Base-by-base conservation (phyloP, 1,284 basidiomycete genomes). In the Ganoderma sp. region DNA sequence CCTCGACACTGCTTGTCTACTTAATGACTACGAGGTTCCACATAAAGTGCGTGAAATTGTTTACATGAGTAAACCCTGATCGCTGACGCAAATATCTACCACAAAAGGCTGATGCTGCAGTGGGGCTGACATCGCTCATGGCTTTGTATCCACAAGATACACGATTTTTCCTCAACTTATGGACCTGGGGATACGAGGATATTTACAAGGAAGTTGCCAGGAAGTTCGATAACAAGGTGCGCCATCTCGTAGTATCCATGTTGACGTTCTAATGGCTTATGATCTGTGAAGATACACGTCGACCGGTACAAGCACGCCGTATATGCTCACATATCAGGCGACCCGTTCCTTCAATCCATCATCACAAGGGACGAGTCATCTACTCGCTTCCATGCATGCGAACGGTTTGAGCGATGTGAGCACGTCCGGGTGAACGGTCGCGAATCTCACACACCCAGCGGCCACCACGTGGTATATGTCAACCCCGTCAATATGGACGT, bases 151-250 rank as follows among this genome's bases (percentile, higher is more conserved):
- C 95, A 0, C 69, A 81, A 0, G 81, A 84, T 6, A 91, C 90
- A 0, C 83, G 87, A 61, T 97, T 98, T 81, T 98, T 94, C 81
- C 84, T 98, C 70, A 96, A 98, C 73, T 79, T 87, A 0, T 98
- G 97, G 96, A 98, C 96, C 0, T 96, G 93, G 90, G 96, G 97
- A 0, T 95, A 95, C 76, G 94, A 96, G 78, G 92, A 95, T 58
- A 81, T 95, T 19, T 82, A 96, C 39, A 94, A 94, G 75, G 91
- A 85, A 0, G 82, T 97, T 2, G 85, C 91, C 0, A 80, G 82
- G 2, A 80, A 83, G 0, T 97, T 96, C 74, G 80, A 85, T 45
- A 82, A 84, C 52, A 84, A 85, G 79, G 93, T 93, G 72, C 14
- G 69, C 52, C 12, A 57, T 61, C 45, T 15, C 22, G 66, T n/a